These are phyloP conservation scores for Solanum appendiculatum DNA, from an alignment of 257 asterid genomes.

Conservation along the genomic window DNA sequence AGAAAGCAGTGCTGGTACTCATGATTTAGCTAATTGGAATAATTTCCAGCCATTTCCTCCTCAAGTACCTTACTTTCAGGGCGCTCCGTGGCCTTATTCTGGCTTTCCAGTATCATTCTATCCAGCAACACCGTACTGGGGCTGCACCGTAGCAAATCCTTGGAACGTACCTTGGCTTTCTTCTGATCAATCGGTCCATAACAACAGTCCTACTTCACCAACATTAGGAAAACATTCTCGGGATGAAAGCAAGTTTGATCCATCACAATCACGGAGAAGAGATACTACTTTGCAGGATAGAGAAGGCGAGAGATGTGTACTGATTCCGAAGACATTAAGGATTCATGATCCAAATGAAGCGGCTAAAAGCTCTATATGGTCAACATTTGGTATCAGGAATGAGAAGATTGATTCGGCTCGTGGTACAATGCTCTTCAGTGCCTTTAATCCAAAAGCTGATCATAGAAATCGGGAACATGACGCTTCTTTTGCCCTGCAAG, in stretches of 20 bases:
- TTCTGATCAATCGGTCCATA: constrained; percentile 5
- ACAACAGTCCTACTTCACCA: constrained; percentile 10
- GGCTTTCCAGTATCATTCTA: constrained; percentile 43
- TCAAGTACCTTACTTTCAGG: constrained; percentile 5
- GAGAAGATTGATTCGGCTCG: background rate
- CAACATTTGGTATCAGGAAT: constrained; percentile 23
- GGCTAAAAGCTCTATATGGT: constrained; percentile 64
- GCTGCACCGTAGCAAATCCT: constrained; percentile 23
- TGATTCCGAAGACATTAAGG: constrained; percentile 47
- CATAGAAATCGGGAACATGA: constrained; percentile 3
- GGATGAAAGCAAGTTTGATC: constrained; percentile 18
- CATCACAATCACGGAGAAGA: constrained; percentile 2
- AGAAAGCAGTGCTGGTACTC: background rate
- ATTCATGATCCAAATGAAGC: constrained; percentile 59
- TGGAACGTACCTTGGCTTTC: constrained; percentile 23
- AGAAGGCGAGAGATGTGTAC: constrained; percentile 9
- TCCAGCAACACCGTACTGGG: constrained; percentile 26
- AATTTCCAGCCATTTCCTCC: constrained; percentile 7
- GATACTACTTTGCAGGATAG: background rate
- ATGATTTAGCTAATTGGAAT: background rate
- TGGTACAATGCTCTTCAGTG: constrained; percentile 9
- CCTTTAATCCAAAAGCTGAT: constrained; percentile 28
- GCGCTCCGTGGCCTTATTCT: constrained; percentile 26
- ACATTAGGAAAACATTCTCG: constrained; percentile 53
- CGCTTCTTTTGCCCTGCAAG: constrained; percentile 34